Evolutionary conservation across 805 yeast genomes (phyloP), one percentile per base, ranked within the genome.

Genomic region (Kazachstania martiniae): DNA sequence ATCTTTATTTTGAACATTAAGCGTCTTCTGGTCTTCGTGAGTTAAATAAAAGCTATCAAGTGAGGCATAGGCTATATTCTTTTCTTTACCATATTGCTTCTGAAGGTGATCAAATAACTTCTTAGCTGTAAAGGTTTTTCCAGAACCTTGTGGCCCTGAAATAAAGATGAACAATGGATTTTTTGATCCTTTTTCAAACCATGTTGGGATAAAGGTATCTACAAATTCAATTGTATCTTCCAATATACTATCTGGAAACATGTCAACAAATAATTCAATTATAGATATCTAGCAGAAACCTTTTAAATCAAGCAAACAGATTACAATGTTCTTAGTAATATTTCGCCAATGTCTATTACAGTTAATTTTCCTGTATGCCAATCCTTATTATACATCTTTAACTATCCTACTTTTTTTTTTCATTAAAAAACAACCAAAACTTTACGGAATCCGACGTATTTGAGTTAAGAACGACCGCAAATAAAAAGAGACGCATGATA

Each of bases 11-110:
- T 38, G 33, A 5, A 39, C 24, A 1, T 69, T 66, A 16, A 86
- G 48, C 21, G 39, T 37, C 17, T 36, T 38, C 48, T 85, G 95
- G 13, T 77, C 77, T 6, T 49, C 55, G 49, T 73, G 75, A 0
- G 83, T 73, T 25, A 83, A 59, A 52, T 89, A 89, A 37, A 84
- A 72, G 56, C 91, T 97, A 58, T 89, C 98, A 44, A 86, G 70
- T 36, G 94, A 87, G 29, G 82, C 57, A 18, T 62, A 68, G 2
- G 71, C 58, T 2, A 70, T 51, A 2, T 36, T 40, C 5, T 48
- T 56, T 16, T 65, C 45, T 1, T 46, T 32, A 1, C 70, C 69
- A 41, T 58, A 65, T 21, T 43, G 30, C 12, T 37, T 30, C 12
- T 49, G 36, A 12, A 77, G 44, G 28, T 58, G 42, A 1, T 40